Percentiles rank a stretch among this genome's conserved stretches.
Conservation (phyloP, 129 eudicot species). For the Sambucus nigra region DNA sequence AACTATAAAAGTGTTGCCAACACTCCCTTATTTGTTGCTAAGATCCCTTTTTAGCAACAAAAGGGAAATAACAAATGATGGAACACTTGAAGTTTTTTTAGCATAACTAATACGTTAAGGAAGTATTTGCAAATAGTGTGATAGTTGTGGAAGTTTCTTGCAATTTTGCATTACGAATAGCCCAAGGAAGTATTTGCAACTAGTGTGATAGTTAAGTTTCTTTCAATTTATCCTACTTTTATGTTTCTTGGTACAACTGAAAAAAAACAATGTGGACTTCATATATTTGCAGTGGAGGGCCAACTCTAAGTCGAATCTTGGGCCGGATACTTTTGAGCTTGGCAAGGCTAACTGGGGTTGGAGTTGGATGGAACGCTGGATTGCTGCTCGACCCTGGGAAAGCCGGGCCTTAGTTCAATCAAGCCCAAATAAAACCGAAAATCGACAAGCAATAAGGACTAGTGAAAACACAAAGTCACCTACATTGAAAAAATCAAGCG, state of each 20-base stretch:
- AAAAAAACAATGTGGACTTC: neutral
- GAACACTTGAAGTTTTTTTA: too few relatives aligned
- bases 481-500: constrained; percentile 29
- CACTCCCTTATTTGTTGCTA: too few relatives aligned
- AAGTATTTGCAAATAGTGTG: too few relatives aligned
- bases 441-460: constrained; percentile 25
- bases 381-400: constrained; percentile 97
- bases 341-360: constrained; percentile 91
- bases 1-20: too few relatives aligned
- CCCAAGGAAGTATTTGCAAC: too few relatives aligned
- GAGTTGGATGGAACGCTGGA: constrained; percentile 99
- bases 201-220: too few relatives aligned
- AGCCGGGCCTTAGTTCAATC: constrained; percentile 38
- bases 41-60: too few relatives aligned
- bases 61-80: too few relatives aligned
- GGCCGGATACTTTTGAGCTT: constrained; percentile 28
- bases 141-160: too few relatives aligned
- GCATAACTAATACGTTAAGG: too few relatives aligned
- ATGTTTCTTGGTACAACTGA: neutral
- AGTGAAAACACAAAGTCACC: constrained; percentile 28
- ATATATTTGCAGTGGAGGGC: constrained; percentile 78
- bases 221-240: too few relatives aligned
- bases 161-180: too few relatives aligned
- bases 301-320: constrained; percentile 39
- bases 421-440: constrained; percentile 51